Conservation (phyloP, 495 filamentous ascomycete genomes). For the Cladorrhinum samala region DNA sequence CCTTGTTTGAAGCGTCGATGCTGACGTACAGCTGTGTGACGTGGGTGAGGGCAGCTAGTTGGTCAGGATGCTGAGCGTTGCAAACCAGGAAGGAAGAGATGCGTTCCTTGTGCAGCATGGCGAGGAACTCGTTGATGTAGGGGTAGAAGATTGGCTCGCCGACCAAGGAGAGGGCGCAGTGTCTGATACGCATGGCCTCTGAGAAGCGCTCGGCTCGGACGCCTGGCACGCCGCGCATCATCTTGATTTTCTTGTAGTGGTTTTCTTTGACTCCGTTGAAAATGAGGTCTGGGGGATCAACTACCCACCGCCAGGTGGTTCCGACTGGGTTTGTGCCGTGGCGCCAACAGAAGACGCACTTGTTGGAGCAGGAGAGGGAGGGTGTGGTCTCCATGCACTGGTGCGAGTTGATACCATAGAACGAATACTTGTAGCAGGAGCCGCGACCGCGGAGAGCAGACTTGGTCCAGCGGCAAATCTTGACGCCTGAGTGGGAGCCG, state of each 20-base stretch:
- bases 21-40: conserved; percentile 95
- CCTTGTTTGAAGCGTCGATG: conserved; percentile 89
- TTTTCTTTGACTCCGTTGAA: conserved; percentile 83
- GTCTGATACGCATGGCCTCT: conserved; percentile 86
- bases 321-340: conserved; percentile 96
- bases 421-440: conserved; percentile 94
- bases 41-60: conserved; percentile 69
- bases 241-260: conserved; percentile 95
- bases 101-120: conserved; percentile 71
- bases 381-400: conserved; percentile 98
- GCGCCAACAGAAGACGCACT: conserved; percentile 98
- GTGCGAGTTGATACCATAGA: conserved; percentile 93
- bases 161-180: conserved; percentile 85
- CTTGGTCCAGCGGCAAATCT: conserved; percentile 98
- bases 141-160: conserved; percentile 98
- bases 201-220: conserved; percentile 86
- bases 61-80: conserved; percentile 95
- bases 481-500: conserved; percentile 91
- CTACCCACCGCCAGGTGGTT: conserved; percentile 92
- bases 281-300: conserved; percentile 82
- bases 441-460: conserved; percentile 92
- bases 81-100: conserved; percentile 95
- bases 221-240: conserved; percentile 88
- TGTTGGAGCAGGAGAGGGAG: conserved; percentile 91
- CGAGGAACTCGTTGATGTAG: conserved; percentile 85